phyloP scores from a whole-genome alignment of 441 rosid species.

The Pelargonium cotyledonis region DNA sequence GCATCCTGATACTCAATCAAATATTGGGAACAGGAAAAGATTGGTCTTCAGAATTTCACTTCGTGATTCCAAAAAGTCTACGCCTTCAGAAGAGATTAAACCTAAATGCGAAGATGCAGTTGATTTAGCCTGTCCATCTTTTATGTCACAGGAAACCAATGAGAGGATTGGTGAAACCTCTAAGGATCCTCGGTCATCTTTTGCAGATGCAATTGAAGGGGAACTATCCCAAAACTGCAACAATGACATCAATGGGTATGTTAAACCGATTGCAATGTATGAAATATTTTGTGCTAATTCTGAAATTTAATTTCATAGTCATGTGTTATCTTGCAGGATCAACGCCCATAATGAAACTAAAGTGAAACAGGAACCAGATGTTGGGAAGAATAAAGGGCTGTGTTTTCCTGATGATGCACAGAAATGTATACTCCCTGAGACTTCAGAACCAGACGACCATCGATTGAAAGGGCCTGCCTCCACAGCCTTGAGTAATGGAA shows the following conservation, averaged over 20 bases:
- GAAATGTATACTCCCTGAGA: slow-evolving; percentile 22
- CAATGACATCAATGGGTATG: slow-evolving; percentile 39
- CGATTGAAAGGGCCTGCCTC: slow-evolving; percentile 22
- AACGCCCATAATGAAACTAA: slow-evolving; percentile 29
- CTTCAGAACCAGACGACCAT: slow-evolving; percentile 18
- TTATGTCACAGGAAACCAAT: slow-evolving; percentile 33
- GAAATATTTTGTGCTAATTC: slow-evolving; percentile 14
- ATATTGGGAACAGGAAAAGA: slow-evolving; percentile 47
- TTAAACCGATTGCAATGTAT: slow-evolving; percentile 20
- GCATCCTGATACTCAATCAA: slow-evolving; percentile 37
- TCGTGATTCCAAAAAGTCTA: slow-evolving; percentile 42
- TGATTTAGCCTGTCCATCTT: slow-evolving; percentile 28
- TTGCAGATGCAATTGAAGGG: slow-evolving; percentile 31
- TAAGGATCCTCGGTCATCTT: slow-evolving; percentile 39
- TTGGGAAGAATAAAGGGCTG: slow-evolving; percentile 21
- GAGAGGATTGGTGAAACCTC: slow-evolving; percentile 24
- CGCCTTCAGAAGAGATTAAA: slow-evolving; percentile 32
- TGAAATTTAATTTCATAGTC: slow-evolving; percentile 18
- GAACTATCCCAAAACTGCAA: slow-evolving; percentile 27
- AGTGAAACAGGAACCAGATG: slow-evolving; percentile 23
- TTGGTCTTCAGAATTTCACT: slow-evolving; percentile 55
- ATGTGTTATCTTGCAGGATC: slow-evolving; percentile 46
- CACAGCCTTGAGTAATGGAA: slow-evolving; percentile 18
- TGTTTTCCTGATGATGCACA: slow-evolving; percentile 21
- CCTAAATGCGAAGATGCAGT: slow-evolving; percentile 24